A percentile compares a stretch with the other conserved stretches of the same genome.
These are phyloP conservation scores for Dictyostelium firmibasis DNA, from an alignment of 78 protist genomes.

Conservation along the genomic window DNA sequence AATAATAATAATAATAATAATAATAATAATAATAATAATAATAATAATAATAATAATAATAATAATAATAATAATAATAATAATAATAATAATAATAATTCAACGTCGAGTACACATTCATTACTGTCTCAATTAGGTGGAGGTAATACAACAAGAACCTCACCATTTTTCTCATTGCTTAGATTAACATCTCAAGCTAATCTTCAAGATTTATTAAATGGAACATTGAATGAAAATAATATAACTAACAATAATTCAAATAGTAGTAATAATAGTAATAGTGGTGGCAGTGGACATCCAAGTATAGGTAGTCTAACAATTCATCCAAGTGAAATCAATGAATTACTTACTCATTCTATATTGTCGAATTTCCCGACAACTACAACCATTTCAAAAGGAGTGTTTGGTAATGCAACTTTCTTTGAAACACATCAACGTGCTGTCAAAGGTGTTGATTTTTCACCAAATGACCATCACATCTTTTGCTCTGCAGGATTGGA, in stretches of 20 bases:
- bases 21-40: background rate
- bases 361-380: background rate
- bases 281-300: background rate
- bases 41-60: background rate
- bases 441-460: conserved; percentile 59
- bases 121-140: background rate
- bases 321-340: conserved; percentile 9
- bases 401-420: conserved; percentile 37
- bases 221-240: background rate
- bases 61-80: background rate
- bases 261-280: background rate
- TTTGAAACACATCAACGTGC: conserved; percentile 21
- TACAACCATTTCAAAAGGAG: conserved; percentile 2
- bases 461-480: conserved; percentile 55
- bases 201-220: background rate
- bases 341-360: conserved; percentile 16
- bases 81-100: background rate
- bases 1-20: background rate
- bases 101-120: background rate
- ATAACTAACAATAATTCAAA: background rate
- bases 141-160: background rate
- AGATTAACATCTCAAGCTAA: conserved; percentile 20
- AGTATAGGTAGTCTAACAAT: background rate
- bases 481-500: conserved; percentile 38
- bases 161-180: conserved; percentile 13